Base-by-base conservation (phyloP, 805 yeast genomes). In the Pichia nanzhaoensis region DNA sequence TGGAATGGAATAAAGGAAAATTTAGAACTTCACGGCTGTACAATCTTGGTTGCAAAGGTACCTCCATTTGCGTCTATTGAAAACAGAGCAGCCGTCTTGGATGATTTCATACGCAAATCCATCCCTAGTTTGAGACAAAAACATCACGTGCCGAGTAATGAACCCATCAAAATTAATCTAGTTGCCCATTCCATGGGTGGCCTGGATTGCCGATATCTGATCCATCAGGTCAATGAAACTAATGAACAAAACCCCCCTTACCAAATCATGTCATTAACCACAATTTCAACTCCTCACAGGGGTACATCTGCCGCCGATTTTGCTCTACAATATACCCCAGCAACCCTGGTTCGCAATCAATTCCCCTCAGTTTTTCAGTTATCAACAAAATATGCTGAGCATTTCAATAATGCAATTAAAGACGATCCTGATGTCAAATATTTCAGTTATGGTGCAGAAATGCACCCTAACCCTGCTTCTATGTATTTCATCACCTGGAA, bases 171-270 rank as follows among this genome's bases (percentile, higher is more conserved):
- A 48, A 71, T 89, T 14, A 90, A 90, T 56, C 60, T 89, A 37
- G 70, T 89, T 21, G 93, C 93, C 5, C 97, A 89, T 59, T 87
- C 96, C 0, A 88, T 89, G 96, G 97, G 97, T 5, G 97, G 97
- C 0, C 65, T 89, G 27, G 96, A 90, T 57, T 77, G 89, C 30
- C 66, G 97, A 42, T 86, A 80, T 58, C 62, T 90, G 51, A 84
- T 88, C 72, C 85, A 0, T 67, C 42, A 18, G 58, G 84, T 3
- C 62, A 68, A 39, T 65, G 71, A 21, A 58, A 66, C 71, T 36
- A 82, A 77, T 53, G 66, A 77, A 52, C 14, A 34, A 12, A 22
- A 36, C 14, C 30, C 22, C 14, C 18, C n/a, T 17, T 50, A 50
- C 34, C 28, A 45, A 45, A 83, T 90, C 8, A 77, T 72, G 1